Base-by-base conservation (phyloP, 1,139 yeast genomes). In the Zygosaccharomyces pseudobailii region DNA sequence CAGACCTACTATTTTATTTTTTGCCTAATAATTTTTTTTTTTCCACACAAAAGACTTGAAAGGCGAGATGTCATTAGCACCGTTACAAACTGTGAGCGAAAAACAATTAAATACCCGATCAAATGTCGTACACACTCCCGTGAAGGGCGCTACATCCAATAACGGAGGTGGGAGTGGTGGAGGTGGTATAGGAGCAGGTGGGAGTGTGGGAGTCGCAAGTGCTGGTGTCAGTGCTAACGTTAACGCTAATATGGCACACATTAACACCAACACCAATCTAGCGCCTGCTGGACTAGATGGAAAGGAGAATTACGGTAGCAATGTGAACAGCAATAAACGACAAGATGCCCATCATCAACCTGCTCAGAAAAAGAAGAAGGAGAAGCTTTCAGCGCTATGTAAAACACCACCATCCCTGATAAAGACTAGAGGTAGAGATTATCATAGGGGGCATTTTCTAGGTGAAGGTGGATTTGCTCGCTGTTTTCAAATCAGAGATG, bases 391-490 rank as follows among this genome's bases (percentile, higher is more conserved):
- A 1, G 80, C 96, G 1, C 73, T 90, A 46, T 90, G 97, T 67
- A 88, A 88, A 68, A 90, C 97, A 4, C 97, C 97, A 3, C 97
- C 97, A 32, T 84, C 95, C 17, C 79, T 88, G 53, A 94, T 92
- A 58, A 79, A 92, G 59, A 88, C 95, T 37, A 79, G 92, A 71
- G 96, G 97, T 46, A 78, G 87, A 63, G 95, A 89, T 60, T 92
- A 87, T 68, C 87, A 87, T 59, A 80, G 98, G 65, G 97, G 97
- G 3, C 77, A 76, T 50, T 89, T 90, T 58, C 73, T 94, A 33
- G 99, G 99, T 28, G 98, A 89, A 72, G 99, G 99, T 50, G 99
- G 99, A 0, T 94, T 94, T 73, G 99, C 98, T 19, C 82, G 98
- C 65, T 94, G 98, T 67, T 94, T 94, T 71, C 97, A 92, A 67